These are phyloP conservation scores for Leishmania amazonensis DNA, from an alignment of 208 protist species.

Conservation along the genomic window DNA sequence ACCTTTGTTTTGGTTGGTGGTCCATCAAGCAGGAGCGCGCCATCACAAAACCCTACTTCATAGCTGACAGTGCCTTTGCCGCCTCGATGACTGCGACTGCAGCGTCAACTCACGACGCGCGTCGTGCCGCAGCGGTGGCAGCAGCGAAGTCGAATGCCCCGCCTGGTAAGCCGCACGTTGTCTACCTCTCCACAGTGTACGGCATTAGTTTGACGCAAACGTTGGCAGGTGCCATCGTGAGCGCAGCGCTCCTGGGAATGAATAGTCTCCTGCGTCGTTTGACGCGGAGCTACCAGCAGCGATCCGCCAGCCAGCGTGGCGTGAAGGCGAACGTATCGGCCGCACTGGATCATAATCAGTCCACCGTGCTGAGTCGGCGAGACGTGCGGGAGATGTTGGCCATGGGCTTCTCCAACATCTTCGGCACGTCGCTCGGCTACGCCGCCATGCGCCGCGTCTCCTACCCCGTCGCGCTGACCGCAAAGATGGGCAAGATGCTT, in stretches of 20 bases:
- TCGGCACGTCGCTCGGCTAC: conserved; percentile 69
- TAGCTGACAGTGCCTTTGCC: background rate
- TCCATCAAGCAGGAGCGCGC: conserved; percentile 85
- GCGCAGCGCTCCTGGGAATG: conserved; percentile 15
- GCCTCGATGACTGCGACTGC: background rate
- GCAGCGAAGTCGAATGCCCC: background rate
- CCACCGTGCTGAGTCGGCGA: background rate
- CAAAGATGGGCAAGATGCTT: conserved; percentile 91
- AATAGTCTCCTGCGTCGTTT: background rate
- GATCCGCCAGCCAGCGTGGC: background rate
- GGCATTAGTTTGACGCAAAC: conserved; percentile 35
- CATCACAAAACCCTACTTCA: conserved; percentile 67
- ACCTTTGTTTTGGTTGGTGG: conserved; percentile 83
- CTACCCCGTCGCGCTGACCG: conserved; percentile 76
- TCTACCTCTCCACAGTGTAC: conserved; percentile 31
- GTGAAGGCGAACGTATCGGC: background rate
- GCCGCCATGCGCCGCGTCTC: conserved; percentile 78
- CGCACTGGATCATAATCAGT: background rate
- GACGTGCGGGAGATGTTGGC: conserved; percentile 38
- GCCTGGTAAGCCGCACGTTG: background rate
- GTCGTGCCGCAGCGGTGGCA: background rate
- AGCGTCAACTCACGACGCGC: background rate
- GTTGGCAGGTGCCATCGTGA: conserved; percentile 24
- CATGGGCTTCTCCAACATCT: conserved; percentile 79
- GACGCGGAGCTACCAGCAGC: background rate